Evolutionary conservation across 1,284 basidiomycete species (phyloP).

Genomic region (Anthracocystis setariae): DNA sequence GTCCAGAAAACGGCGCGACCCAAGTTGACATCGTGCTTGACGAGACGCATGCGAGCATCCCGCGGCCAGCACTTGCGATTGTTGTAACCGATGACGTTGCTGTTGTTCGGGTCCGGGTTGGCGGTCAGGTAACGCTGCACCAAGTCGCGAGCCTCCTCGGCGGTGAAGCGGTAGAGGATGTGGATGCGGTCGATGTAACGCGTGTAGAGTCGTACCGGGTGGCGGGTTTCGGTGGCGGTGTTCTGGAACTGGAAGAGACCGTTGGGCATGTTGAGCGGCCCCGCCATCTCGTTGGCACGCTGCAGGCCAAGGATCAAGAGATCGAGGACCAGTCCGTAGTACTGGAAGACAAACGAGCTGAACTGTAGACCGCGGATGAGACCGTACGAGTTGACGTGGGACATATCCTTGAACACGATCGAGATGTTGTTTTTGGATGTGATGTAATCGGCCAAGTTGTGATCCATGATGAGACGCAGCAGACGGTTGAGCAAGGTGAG

Average conservation of each 20-base stretch:
- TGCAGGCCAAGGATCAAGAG: conserved; percentile 65
- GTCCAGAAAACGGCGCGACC: conserved; percentile 99
- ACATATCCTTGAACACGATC: conserved; percentile 68
- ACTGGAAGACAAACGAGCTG: conserved; percentile 67
- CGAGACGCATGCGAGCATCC: conserved; percentile 97
- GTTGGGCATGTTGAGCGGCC: conserved; percentile 65
- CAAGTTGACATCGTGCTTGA: conserved; percentile 99
- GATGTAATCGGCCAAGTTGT: conserved; percentile 68
- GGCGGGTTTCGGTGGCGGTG: conserved; percentile 62
- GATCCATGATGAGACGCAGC: conserved; percentile 67
- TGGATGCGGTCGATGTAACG: conserved; percentile 67
- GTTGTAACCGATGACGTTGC: conserved; percentile 98
- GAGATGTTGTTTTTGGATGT: conserved; percentile 68
- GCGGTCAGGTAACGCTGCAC: conserved; percentile 97
- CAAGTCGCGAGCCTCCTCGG: conserved; percentile 95
- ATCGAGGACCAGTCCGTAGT: conserved; percentile 67
- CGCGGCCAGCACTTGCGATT: conserved; percentile 99
- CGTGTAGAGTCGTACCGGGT: conserved; percentile 66
- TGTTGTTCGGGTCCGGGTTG: conserved; percentile 97
- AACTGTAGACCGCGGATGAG: conserved; percentile 67
- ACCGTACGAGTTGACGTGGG: conserved; percentile 67
- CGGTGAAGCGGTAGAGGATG: conserved; percentile 95
- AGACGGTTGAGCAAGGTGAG: conserved; percentile 67
- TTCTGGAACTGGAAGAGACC: conserved; percentile 66
- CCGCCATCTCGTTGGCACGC: conserved; percentile 66